Base-by-base conservation (phyloP, 2,329 filamentous ascomycete genomes). In the Microsporum canis region DNA sequence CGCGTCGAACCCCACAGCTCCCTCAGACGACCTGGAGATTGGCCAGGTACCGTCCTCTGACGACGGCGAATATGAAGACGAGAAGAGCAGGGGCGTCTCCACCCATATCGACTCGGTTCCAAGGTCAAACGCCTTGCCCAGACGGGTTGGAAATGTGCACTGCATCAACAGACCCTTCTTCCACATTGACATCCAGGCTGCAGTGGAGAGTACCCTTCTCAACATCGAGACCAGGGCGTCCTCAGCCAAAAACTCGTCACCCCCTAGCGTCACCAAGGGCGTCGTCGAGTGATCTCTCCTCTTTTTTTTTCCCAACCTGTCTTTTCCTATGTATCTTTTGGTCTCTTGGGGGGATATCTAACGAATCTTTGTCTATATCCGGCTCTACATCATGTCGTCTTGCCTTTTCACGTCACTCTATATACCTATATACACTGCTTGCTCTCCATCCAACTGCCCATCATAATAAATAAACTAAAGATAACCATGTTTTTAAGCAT, bases 131-230 rank as follows among this genome's bases (percentile, higher is more conserved):
- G 3, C 17, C 2, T n/a, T 63, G 23, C 62, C 62, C 33, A 56
- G 29, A 10, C 56, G 57, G 56, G 33, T 61, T 34, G 57, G 45
- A 4, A 63, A 61, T 41, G 62, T 63, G 7, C 62, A 63, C 47
- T 31, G 62, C 27, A 63, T 63, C 51, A 61, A 63, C 41, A 45
- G 62, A 29, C 62, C 62, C 1, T 63, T 61, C 41, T 63, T 63
- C 62, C 62, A 63, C 43, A 43, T 63, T 14, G 62, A 63, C 17
- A 60, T 61, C 7, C 56, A 59, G 29, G 62, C 59, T 45, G 62
- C 62, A 3, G 62, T 63, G 23, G 62, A 63, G 41, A 63, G 57
- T n/a, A 60, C 62, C 1, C 47, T 63, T 36, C n/a, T 58, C 47
- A 63, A 61, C 47, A 57, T 57, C 27, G 62, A 63, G 43, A 49